Evolutionary conservation across 352 stramenopile genomes (phyloP).

Genomic region (Elongisporangium undulatum): DNA sequence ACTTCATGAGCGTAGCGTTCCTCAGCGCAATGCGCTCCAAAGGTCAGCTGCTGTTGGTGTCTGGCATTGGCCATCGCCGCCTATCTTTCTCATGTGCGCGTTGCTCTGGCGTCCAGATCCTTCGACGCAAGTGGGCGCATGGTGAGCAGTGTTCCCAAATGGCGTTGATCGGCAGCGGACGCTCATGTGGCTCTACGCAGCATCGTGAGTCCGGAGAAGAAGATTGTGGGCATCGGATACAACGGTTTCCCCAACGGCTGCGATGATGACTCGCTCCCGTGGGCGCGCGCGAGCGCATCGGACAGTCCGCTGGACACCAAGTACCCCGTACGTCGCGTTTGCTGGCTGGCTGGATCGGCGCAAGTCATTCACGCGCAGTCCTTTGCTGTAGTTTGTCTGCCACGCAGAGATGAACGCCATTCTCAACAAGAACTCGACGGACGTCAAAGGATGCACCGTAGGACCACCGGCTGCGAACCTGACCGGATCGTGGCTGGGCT

Average conservation of each 20-base stretch:
- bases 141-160: slow-evolving; percentile 27
- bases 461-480: not conserved
- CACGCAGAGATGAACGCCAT: slow-evolving; percentile 99
- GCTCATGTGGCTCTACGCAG: slow-evolving; percentile 12
- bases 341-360: not conserved
- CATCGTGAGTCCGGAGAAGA: slow-evolving; percentile 95
- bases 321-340: slow-evolving; percentile 66
- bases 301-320: slow-evolving; percentile 92
- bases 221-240: slow-evolving; percentile 98
- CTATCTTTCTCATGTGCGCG: slow-evolving; percentile 3
- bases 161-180: not conserved
- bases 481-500: not conserved
- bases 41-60: slow-evolving; percentile 33
- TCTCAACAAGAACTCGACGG: slow-evolving; percentile 96
- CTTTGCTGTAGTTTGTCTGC: slow-evolving; percentile 94
- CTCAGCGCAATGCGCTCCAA: slow-evolving; percentile 99
- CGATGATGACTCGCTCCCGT: slow-evolving; percentile 94
- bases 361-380: not conserved
- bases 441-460: slow-evolving; percentile 91
- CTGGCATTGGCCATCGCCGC: not conserved
- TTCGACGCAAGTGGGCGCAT: slow-evolving; percentile 97
- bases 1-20: slow-evolving; percentile 99
- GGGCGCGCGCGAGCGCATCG: slow-evolving; percentile 69
- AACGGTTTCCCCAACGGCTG: slow-evolving; percentile 98
- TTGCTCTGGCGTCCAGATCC: slow-evolving; percentile 61